Conservation (phyloP, 2,329 filamentous ascomycete genomes). For the Rutstroemia sydowiana region DNA sequence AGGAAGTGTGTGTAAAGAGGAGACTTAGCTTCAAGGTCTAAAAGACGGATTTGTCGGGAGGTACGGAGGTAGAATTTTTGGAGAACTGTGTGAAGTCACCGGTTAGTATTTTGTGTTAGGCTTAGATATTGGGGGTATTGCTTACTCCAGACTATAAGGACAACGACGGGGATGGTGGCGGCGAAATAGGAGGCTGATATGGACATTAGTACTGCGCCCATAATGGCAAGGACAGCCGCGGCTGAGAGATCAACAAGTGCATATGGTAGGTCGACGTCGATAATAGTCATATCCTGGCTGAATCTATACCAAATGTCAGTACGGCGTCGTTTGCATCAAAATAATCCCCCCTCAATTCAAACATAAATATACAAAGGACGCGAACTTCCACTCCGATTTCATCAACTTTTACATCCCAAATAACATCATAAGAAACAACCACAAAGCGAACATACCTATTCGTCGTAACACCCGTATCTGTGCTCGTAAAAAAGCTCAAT, state of each 20-base stretch:
- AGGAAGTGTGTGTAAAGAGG: slow-evolving; percentile 43
- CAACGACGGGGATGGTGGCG: slow-evolving; percentile 35
- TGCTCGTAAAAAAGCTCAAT: slow-evolving; percentile 22
- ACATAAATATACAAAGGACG: too few relatives aligned
- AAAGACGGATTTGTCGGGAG: slow-evolving; percentile 41
- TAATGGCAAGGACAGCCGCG: background rate
- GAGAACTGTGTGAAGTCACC: too few relatives aligned
- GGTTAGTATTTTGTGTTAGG: background rate
- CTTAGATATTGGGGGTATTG: background rate
- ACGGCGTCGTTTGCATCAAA: background rate
- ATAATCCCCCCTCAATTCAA: too few relatives aligned
- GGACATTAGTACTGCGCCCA: slow-evolving; percentile 5
- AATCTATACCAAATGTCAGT: slow-evolving; percentile 20
- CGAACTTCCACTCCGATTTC: too few relatives aligned
- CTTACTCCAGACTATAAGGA: slow-evolving; percentile 23
- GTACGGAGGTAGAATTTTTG: slow-evolving; percentile 42
- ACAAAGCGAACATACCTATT: slow-evolving; percentile 4
- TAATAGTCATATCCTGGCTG: slow-evolving; percentile 24
- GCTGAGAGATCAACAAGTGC: slow-evolving; percentile 9
- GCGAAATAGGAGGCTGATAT: slow-evolving; percentile 31
- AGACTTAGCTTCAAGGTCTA: slow-evolving; percentile 39
- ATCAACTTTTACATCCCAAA: too few relatives aligned
- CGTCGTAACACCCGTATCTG: background rate
- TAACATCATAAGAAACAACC: too few relatives aligned
- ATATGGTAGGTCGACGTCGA: slow-evolving; percentile 25